Conservation (phyloP, 768 basidiomycete genomes). For the Leccinum olivaceopallidum region DNA sequence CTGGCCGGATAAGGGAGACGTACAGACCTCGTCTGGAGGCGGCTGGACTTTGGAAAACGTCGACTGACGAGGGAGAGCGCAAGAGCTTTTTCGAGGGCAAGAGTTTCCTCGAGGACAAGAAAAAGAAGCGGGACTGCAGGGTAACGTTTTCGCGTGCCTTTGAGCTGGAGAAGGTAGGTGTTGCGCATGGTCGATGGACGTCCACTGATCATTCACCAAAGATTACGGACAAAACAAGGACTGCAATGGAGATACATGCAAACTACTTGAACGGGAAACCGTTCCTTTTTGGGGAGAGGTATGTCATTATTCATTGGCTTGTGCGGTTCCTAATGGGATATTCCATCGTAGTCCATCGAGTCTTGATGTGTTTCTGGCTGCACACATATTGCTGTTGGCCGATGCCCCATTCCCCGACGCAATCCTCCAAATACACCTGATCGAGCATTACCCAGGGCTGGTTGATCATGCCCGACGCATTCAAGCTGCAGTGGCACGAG, state of each 20-base stretch:
- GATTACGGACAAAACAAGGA: slow-evolving; percentile 60
- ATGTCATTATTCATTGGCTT: slow-evolving; percentile 13
- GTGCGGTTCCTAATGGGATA: neutral
- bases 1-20: slow-evolving; percentile 56
- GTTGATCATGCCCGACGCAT: slow-evolving; percentile 59
- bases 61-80: slow-evolving; percentile 42
- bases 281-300: slow-evolving; percentile 57
- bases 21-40: slow-evolving; percentile 60
- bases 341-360: slow-evolving; percentile 49
- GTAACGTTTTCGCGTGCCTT: slow-evolving; percentile 54
- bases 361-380: slow-evolving; percentile 66
- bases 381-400: slow-evolving; percentile 63
- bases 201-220: slow-evolving; percentile 29
- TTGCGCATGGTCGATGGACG: neutral
- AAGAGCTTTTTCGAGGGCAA: slow-evolving; percentile 36
- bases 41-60: slow-evolving; percentile 60
- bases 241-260: slow-evolving; percentile 56
- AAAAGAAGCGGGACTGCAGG: slow-evolving; percentile 36
- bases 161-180: slow-evolving; percentile 55
- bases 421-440: slow-evolving; percentile 53
- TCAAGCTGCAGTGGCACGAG: slow-evolving; percentile 33
- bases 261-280: slow-evolving; percentile 50
- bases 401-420: slow-evolving; percentile 63
- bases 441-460: slow-evolving; percentile 56
- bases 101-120: slow-evolving; percentile 35